Evolutionary conservation across 176 grass and related monocot genomes (phyloP).

Genomic region (Puya raimondii): DNA sequence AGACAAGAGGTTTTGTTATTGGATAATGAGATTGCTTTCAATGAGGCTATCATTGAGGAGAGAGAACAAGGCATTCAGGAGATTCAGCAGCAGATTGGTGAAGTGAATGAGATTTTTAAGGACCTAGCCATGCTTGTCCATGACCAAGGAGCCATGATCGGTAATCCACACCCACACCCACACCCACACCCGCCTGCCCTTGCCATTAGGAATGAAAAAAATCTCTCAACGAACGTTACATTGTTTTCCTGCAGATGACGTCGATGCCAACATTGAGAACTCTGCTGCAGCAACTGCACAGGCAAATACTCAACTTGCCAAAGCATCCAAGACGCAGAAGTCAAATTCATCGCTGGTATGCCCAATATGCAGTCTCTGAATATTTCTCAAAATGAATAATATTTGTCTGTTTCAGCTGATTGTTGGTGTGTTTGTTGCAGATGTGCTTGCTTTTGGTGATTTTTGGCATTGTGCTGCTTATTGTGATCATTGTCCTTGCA

Average conservation of each 20-base stretch:
- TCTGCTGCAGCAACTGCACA: slow-evolving; percentile 49
- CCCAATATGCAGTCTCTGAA: neutral
- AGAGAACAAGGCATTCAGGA: slow-evolving; percentile 86
- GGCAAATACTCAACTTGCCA: slow-evolving; percentile 46
- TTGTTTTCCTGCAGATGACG: slow-evolving; percentile 52
- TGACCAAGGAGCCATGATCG: slow-evolving; percentile 69
- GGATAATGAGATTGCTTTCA: slow-evolving; percentile 94
- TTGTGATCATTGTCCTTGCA: slow-evolving; percentile 44
- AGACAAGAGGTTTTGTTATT: slow-evolving; percentile 81
- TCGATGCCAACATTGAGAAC: slow-evolving; percentile 70
- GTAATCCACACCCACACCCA: slow-evolving; percentile 24
- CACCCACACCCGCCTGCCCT: neutral
- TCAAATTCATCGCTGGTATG: slow-evolving; percentile 84
- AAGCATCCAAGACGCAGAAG: slow-evolving; percentile 77
- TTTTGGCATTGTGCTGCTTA: slow-evolving; percentile 37
- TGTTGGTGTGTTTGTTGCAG: slow-evolving; percentile 7
- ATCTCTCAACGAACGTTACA: slow-evolving; percentile 8
- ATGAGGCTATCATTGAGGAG: slow-evolving; percentile 94
- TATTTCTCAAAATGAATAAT: slow-evolving; percentile 1
- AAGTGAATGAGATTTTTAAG: slow-evolving; percentile 92
- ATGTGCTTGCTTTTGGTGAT: slow-evolving; percentile 46
- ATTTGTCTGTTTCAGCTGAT: neutral
- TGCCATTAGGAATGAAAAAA: neutral
- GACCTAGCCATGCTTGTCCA: slow-evolving; percentile 90
- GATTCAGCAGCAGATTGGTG: slow-evolving; percentile 93